A percentile compares a stretch with the other conserved stretches of the same genome.
These are phyloP conservation scores for Deuterostichococcus epilithicus DNA, from an alignment of 139 green algal genomes.

Conservation along the genomic window DNA sequence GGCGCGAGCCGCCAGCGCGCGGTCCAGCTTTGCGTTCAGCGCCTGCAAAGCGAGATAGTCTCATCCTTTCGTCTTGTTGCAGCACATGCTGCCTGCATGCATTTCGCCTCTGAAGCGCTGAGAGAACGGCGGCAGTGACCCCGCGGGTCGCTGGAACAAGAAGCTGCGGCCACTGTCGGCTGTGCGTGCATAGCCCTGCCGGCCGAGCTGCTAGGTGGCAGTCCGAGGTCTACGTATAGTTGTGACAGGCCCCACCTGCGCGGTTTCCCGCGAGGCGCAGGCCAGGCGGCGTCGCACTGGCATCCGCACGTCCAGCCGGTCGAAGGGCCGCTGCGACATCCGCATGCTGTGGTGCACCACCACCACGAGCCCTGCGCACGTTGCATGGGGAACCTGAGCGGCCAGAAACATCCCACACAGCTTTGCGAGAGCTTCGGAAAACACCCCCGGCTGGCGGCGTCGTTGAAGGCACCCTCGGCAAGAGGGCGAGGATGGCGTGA, in stretches of 20 bases:
- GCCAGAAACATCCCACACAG: neutral
- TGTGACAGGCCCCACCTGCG: neutral
- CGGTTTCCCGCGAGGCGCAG: neutral
- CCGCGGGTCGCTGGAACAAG: neutral
- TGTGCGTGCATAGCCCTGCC: neutral
- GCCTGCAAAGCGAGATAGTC: constrained; percentile 6
- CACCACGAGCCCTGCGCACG: neutral
- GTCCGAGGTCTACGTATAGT: neutral
- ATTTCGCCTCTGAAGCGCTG: constrained; percentile 22
- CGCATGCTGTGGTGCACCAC: constrained; percentile 1
- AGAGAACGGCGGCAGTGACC: constrained; percentile 18
- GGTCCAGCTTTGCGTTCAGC: constrained; percentile 34
- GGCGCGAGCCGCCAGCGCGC: neutral
- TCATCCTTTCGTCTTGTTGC: neutral
- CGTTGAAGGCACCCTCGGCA: too few species aligned
- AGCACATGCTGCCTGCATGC: neutral
- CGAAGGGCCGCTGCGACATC: neutral
- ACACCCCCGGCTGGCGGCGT: too few species aligned
- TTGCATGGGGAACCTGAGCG: neutral
- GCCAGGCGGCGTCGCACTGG: neutral
- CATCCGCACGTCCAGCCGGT: neutral
- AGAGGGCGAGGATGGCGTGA: too few species aligned
- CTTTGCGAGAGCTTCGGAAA: neutral
- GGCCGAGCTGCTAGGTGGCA: constrained; percentile 14
- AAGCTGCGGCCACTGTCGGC: neutral